Conservation (phyloP, 2,329 filamentous ascomycete genomes). For the Colletotrichum lentis region DNA sequence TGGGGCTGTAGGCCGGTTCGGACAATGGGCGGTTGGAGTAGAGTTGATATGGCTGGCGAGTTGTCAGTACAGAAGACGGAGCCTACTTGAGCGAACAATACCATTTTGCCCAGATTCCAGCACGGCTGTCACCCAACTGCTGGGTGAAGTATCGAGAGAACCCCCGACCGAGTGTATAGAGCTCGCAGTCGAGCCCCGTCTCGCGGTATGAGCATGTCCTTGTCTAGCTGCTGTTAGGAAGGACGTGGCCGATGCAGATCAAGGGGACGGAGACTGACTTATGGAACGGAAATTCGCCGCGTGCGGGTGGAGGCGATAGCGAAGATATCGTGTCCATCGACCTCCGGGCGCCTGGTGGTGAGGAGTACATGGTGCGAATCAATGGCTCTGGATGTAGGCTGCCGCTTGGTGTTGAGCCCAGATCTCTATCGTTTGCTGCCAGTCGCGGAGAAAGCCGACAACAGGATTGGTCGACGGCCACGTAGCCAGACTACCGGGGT, state of each 20-base stretch:
- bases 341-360: constrained; percentile 64
- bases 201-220: constrained; percentile 56
- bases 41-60: constrained; percentile 80
- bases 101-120: constrained; percentile 86
- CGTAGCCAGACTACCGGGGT: constrained; percentile 54
- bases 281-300: constrained; percentile 67
- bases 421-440: constrained; percentile 26
- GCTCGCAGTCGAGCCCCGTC: constrained; percentile 85
- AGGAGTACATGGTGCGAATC: constrained; percentile 64
- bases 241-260: constrained; percentile 12
- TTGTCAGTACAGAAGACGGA: constrained; percentile 8
- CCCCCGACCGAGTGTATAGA: constrained; percentile 89
- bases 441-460: constrained; percentile 44
- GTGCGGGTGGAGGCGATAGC: constrained; percentile 58
- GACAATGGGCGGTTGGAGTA: constrained; percentile 90
- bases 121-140: constrained; percentile 63
- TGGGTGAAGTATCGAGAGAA: constrained; percentile 75
- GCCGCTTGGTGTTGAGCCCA: constrained; percentile 19
- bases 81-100: constrained; percentile 45
- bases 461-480: constrained; percentile 50
- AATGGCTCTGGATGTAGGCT: constrained; percentile 21
- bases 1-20: constrained; percentile 87
- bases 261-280: constrained; percentile 53
- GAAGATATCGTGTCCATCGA: constrained; percentile 72
- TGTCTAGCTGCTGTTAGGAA: constrained; percentile 47